A percentile compares a stretch with the other conserved stretches of the same genome.
Conservation (phyloP, 345 rosid species). For the Gossypium herbaceum region DNA sequence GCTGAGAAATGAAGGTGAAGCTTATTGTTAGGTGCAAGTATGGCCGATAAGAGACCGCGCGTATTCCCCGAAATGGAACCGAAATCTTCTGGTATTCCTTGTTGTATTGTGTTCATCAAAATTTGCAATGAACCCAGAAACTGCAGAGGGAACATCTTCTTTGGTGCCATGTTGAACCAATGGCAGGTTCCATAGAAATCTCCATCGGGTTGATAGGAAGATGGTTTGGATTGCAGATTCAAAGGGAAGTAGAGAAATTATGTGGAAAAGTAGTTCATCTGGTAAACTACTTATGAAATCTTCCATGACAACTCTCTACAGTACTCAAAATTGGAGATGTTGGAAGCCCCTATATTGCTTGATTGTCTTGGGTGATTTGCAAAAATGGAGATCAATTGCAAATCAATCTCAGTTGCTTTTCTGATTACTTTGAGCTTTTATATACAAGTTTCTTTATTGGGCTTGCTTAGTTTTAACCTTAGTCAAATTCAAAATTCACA, state of each 20-base stretch:
- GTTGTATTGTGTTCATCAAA: too few species aligned
- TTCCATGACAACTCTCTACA: slow-evolving; percentile 1
- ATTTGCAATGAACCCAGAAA: slow-evolving; percentile 3
- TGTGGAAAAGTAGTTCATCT: slow-evolving; percentile 48
- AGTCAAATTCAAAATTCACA: slow-evolving; percentile 9
- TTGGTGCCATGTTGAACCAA: slow-evolving; percentile 25
- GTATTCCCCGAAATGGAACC: slow-evolving; percentile 32
- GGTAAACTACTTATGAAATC: slow-evolving; percentile 51
- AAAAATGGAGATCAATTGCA: too few species aligned
- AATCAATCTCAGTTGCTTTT: too few species aligned
- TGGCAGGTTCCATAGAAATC: background rate
- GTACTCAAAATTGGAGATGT: too few species aligned
- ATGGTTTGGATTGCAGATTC: slow-evolving; percentile 49
- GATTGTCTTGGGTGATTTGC: too few species aligned
- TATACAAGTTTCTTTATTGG: background rate
- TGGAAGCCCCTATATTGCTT: too few species aligned
- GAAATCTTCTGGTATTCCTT: slow-evolving; percentile 5
- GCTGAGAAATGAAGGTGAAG: too few species aligned
- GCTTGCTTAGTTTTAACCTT: too few species aligned
- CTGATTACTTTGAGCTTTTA: too few species aligned
- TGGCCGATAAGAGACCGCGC: too few species aligned
- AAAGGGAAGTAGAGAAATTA: slow-evolving; percentile 32
- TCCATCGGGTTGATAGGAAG: slow-evolving; percentile 49
- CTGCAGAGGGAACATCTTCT: slow-evolving; percentile 30
- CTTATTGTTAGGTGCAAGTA: too few species aligned